Conservation (phyloP, 1,139 yeast genomes). For the Eremothecium coryli region DNA sequence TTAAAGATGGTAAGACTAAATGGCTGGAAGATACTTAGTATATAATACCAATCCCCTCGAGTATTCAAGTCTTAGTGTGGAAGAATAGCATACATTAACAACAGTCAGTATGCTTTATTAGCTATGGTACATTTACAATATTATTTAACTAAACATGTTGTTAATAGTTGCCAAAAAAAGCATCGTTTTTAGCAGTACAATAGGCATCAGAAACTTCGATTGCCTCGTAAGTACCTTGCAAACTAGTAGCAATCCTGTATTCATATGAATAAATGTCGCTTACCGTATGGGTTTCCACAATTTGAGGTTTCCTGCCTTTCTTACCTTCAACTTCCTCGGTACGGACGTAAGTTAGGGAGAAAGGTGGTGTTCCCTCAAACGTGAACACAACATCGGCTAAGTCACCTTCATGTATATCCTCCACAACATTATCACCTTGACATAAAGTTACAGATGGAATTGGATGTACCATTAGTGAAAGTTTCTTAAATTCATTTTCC, state of each 20-base stretch:
- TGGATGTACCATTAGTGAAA: slow-evolving; percentile 55
- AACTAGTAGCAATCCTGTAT: slow-evolving; percentile 62
- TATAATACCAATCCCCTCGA: too few species aligned
- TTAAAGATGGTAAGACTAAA: slow-evolving; percentile 1
- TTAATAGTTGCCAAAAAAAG: slow-evolving; percentile 19
- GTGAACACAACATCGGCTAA: slow-evolving; percentile 62
- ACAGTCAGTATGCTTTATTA: background rate
- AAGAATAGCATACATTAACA: too few species aligned
- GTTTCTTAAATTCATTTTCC: slow-evolving; percentile 33
- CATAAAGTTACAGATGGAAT: slow-evolving; percentile 87
- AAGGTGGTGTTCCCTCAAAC: slow-evolving; percentile 67
- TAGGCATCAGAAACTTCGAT: slow-evolving; percentile 73
- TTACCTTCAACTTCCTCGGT: slow-evolving; percentile 35
- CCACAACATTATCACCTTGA: slow-evolving; percentile 64
- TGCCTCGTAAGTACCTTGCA: slow-evolving; percentile 93
- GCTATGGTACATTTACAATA: background rate
- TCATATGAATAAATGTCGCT: slow-evolving; percentile 60
- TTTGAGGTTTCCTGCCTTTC: slow-evolving; percentile 35
- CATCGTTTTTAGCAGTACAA: slow-evolving; percentile 45
- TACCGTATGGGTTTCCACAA: slow-evolving; percentile 71
- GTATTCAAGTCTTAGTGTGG: too few species aligned
- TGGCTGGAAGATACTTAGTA: slow-evolving; percentile 6
- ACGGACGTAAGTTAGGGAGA: slow-evolving; percentile 46
- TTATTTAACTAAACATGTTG: background rate
- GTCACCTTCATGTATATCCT: slow-evolving; percentile 86